A percentile compares a stretch with the other conserved stretches of the same genome.
Conservation (phyloP, 176 grass and related monocot genomes). For the Oryza punctata region DNA sequence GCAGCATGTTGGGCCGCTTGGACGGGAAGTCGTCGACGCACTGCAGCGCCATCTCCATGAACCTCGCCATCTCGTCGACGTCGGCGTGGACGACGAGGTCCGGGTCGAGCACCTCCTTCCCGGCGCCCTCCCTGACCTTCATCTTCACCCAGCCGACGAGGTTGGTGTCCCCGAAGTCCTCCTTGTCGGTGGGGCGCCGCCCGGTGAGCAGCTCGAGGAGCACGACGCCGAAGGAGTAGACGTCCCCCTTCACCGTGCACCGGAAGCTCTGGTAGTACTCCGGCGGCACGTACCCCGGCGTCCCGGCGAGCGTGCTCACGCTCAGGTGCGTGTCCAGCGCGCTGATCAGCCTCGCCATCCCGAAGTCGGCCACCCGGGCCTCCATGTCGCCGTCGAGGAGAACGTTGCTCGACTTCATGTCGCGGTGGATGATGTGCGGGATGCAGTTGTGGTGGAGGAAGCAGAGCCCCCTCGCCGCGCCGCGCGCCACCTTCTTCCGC, state of each 20-base stretch:
- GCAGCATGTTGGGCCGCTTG: constrained; percentile 85
- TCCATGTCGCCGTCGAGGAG: constrained; percentile 77
- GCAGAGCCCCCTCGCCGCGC: constrained; percentile 77
- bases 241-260: constrained; percentile 85
- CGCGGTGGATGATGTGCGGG: constrained; percentile 97
- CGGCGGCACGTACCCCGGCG: constrained; percentile 88
- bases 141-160: constrained; percentile 94
- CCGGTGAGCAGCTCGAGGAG: constrained; percentile 87
- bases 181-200: constrained; percentile 80
- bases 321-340: constrained; percentile 94
- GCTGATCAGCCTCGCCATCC: constrained; percentile 87
- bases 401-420: constrained; percentile 99
- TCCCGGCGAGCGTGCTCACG: constrained; percentile 94
- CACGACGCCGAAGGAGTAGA: constrained; percentile 95
- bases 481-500: constrained; percentile 63
- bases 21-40: constrained; percentile 94
- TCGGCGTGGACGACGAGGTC: constrained; percentile 40
- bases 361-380: constrained; percentile 83
- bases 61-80: constrained; percentile 58
- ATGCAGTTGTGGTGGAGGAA: constrained; percentile 99
- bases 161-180: constrained; percentile 95
- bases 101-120: constrained; percentile 76
- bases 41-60: constrained; percentile 80
- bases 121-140: constrained; percentile 70
- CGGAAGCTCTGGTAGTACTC: constrained; percentile 99